Evolutionary conservation across 179 eudicot genomes (phyloP).

Genomic region (Vitellaria paradoxa): DNA sequence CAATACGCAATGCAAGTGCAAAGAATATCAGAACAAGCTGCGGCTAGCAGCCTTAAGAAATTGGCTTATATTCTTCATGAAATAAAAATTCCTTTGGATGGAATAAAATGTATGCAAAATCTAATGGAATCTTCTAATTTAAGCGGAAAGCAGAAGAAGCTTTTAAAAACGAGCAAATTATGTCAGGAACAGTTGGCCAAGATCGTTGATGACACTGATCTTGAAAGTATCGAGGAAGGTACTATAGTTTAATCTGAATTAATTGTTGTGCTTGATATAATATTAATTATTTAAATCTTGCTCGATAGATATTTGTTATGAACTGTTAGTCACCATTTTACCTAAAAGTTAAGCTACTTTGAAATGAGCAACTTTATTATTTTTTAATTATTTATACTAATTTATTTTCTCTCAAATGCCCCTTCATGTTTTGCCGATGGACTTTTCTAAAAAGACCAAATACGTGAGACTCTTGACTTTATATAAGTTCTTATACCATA

Average conservation of each 20-base stretch:
- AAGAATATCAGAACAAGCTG: constrained; percentile 60
- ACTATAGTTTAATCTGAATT: constrained; percentile 18
- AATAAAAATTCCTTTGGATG: constrained; percentile 54
- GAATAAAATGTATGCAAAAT: constrained; percentile 54
- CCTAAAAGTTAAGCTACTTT: no score
- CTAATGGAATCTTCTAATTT: constrained; percentile 62
- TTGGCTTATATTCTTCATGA: constrained; percentile 56
- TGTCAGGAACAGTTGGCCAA: constrained; percentile 74
- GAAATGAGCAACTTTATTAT: no score
- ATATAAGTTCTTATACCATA: no score
- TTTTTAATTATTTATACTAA: no score
- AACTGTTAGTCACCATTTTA: no score
- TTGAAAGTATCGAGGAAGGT: constrained; percentile 88
- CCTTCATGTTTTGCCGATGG: no score
- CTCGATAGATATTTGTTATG: not conserved
- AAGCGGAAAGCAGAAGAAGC: constrained; percentile 50
- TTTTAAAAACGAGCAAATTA: constrained; percentile 45
- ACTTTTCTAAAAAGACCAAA: no score
- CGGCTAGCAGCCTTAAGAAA: constrained; percentile 49
- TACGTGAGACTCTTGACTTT: no score
- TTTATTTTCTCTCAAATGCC: not conserved
- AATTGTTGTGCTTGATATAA: not conserved
- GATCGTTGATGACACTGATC: constrained; percentile 64
- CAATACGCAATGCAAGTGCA: constrained; percentile 72
- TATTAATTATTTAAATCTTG: not conserved